A percentile compares a stretch with the other conserved stretches of the same genome.
Evolutionary conservation across 2,329 filamentous ascomycete genomes (phyloP).

Genomic region (Nemania sp.): DNA sequence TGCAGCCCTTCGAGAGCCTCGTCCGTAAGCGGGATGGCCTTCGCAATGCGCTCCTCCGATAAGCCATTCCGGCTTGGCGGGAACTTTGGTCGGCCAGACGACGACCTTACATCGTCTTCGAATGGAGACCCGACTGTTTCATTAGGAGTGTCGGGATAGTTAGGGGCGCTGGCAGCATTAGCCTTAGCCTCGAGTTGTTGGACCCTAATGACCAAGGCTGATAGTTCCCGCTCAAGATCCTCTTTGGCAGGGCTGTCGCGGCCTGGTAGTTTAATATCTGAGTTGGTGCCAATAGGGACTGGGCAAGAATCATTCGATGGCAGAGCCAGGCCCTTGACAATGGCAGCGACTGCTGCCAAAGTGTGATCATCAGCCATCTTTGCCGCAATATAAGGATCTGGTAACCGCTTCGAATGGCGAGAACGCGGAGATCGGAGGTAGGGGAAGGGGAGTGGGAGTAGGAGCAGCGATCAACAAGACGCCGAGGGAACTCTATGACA

Average conservation of each 20-base stretch:
- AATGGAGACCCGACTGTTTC: conserved; percentile 76
- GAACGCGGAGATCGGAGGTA: conserved; percentile 5
- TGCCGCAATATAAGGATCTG: conserved; percentile 33
- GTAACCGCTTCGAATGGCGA: conserved; percentile 9
- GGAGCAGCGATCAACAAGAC: conserved; percentile 44
- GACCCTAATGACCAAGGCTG: conserved; percentile 80
- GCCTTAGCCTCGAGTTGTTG: conserved; percentile 86
- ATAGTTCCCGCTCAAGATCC: conserved; percentile 84
- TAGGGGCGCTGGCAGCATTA: conserved; percentile 66
- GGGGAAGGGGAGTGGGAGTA: conserved; percentile 4
- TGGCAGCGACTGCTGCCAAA: conserved; percentile 65
- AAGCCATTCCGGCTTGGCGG: conserved; percentile 53
- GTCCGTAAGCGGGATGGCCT: conserved; percentile 72
- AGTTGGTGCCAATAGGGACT: conserved; percentile 57
- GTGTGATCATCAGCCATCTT: conserved; percentile 67
- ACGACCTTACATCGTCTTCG: conserved; percentile 61
- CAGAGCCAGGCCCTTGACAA: conserved; percentile 65
- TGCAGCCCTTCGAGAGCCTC: conserved; percentile 87
- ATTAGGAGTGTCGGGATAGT: conserved; percentile 83
- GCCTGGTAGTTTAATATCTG: conserved; percentile 79
- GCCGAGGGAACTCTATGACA: conserved; percentile 42
- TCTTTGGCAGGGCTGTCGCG: conserved; percentile 79
- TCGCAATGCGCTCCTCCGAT: conserved; percentile 54
- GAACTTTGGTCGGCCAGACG: conserved; percentile 58
- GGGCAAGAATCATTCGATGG: conserved; percentile 56